Evolutionary conservation across 768 basidiomycete genomes (phyloP), one percentile per base, ranked within the genome.

Genomic region (Termitomyces sp.): DNA sequence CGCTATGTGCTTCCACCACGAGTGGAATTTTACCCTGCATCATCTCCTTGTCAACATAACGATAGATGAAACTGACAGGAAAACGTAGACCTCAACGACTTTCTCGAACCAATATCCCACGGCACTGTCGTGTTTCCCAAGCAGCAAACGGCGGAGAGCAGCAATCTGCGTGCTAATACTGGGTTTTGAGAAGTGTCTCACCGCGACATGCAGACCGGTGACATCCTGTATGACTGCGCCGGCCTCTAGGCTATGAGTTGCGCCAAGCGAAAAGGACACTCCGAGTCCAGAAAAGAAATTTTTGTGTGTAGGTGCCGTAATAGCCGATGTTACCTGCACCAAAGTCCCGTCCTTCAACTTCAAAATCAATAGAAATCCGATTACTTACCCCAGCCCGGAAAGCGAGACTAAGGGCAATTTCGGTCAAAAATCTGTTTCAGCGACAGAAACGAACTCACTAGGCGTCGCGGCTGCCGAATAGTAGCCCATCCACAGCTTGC

Each of bases 101-200:
- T 74, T 71, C 45, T 72, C 65, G 59, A 85, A 80, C 69, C 77
- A 79, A 40, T 72, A 55, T 1, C 75, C 78, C 3, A 77, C 59
- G 23, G 66, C 72, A 40, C 72, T 74, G 40, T 70, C 67, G 2
- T 64, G 58, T 14, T 76, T 70, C 25, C 69, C 73, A 9, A 86
- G 72, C 8, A 96, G 73, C 39, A 93, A 72, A 8, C 78, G 73
- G 1, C 93, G 79, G 44, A 97, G 72, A 4, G 83, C 75, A 14
- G 86, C 86, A 58, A 96, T 85, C 61, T 93, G 84, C n/a, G 86
- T 88, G 69, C 92, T 92, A 30, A 92, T 77, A 58, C 89, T 88
- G 0, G 77, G 62, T 68, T 73, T 64, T 37, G 75, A 57, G 21
- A 72, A 72, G 64, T 83, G 82, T 5, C 75, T 68, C 43, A 96